Evolutionary conservation across 1,284 basidiomycete genomes (phyloP).

Genomic region (Ceratobasidium sp.): DNA sequence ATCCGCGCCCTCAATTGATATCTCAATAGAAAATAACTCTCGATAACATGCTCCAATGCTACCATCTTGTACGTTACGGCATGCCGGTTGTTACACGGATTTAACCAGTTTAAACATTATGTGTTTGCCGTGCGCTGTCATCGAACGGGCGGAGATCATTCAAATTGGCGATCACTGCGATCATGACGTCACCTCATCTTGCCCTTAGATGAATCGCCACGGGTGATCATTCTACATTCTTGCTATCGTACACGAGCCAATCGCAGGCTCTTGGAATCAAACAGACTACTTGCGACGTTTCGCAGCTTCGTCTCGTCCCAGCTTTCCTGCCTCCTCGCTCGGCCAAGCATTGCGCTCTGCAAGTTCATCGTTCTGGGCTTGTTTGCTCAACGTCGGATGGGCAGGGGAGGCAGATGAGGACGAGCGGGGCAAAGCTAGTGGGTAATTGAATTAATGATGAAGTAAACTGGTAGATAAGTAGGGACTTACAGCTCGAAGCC

Average conservation of each 20-base stretch:
- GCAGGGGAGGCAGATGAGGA: slow-evolving; percentile 21
- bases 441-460: background rate
- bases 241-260: background rate
- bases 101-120: too few species aligned
- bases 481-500: slow-evolving; percentile 24
- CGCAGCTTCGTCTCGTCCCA: slow-evolving; percentile 37
- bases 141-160: too few species aligned
- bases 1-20: too few species aligned
- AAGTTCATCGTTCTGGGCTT: slow-evolving; percentile 28
- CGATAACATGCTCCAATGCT: too few species aligned
- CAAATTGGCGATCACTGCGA: background rate
- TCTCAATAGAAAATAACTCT: too few species aligned
- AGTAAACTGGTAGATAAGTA: background rate
- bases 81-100: too few species aligned
- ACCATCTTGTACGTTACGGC: too few species aligned
- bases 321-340: slow-evolving; percentile 37
- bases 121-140: too few species aligned
- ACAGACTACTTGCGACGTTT: slow-evolving; percentile 16
- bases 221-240: background rate
- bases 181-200: background rate
- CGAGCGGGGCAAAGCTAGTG: slow-evolving; percentile 9
- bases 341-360: slow-evolving; percentile 38
- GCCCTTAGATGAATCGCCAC: background rate
- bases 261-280: background rate
- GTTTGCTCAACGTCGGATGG: slow-evolving; percentile 19